Base-by-base conservation (phyloP, 2,329 filamentous ascomycete genomes). In the Calonectria montana region DNA sequence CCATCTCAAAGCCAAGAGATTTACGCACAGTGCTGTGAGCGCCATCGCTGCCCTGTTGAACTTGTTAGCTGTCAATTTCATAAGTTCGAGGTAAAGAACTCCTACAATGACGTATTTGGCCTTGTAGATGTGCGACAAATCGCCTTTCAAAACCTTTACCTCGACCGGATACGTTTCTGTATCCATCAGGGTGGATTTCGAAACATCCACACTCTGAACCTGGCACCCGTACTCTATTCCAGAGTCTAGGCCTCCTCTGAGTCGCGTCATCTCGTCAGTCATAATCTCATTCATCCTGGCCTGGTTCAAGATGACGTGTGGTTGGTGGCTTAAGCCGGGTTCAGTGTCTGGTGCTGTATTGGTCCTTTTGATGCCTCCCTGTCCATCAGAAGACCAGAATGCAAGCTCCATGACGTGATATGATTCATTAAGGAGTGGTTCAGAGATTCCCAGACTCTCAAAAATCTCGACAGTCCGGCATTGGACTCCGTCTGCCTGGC, bases 321-420 rank as follows among this genome's bases (percentile, higher is more conserved):
- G 73, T 23, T 70, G 73, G 21, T 75, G 73, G 13, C 65, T 74
- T 13, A 71, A 43, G 12, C 72, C 69, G 1, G 53, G 48, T 15
- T 70, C 66, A 10, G 67, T 70, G 29, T 74, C 73, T 2, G 72
- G 69, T 3, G 69, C 72, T 13, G 62, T 43, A 35, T 72, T 39
- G 12, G 48, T 73, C 25, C 65, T 55, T 4, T 63, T 35, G 13
- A 73, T 45, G n/a, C 62, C 48, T 4, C 55, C 39, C 4, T 69
- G 21, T 15, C 61, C 70, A 25, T 67, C 39, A 1, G 64, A 63
- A 7, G 73, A 70, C 90, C 90, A 92, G 73, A 92, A 91, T 4
- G 86, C 85, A 3, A 90, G 82, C 80, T 92, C 90, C 21, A 88
- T 82, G 13, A 90, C 86, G 77, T 91, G 90, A 67, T 88, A 91